Evolutionary conservation across 2,329 filamentous ascomycete genomes (phyloP).

Genomic region (Neurospora sp.): DNA sequence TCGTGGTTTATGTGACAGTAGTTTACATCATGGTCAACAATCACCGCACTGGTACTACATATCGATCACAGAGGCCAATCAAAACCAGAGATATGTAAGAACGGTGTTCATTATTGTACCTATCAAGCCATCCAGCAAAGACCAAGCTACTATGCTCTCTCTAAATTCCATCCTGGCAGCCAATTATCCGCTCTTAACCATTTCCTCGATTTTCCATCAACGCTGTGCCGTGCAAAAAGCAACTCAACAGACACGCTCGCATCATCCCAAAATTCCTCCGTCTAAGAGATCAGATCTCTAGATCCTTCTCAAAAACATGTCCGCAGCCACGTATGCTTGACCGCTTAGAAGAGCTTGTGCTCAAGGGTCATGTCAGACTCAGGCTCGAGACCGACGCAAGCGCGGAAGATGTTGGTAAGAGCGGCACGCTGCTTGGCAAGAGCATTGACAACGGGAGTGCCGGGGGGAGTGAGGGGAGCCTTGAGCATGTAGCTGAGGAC

Average conservation of each 20-base stretch:
- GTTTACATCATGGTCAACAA: not conserved
- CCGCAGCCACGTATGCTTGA: not conserved
- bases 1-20: not conserved
- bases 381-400: conserved; percentile 90
- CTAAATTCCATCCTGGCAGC: not conserved
- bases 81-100: not conserved
- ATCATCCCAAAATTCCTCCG: not conserved
- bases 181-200: not conserved
- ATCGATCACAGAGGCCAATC: not conserved
- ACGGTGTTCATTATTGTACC: not conserved
- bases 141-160: not conserved
- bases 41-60: not conserved
- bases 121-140: not conserved
- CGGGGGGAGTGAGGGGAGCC: conserved; percentile 87
- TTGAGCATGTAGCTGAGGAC: conserved; percentile 98
- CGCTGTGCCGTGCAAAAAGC: not conserved
- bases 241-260: not conserved
- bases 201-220: not conserved
- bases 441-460: conserved; percentile 91
- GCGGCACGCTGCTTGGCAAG: conserved; percentile 92
- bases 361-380: conserved; percentile 99
- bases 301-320: not conserved
- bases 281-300: not conserved
- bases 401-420: conserved; percentile 96
- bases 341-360: conserved; percentile 79